phyloP scores from a whole-genome alignment of 805 yeast species.

The Metschnikowia matae region DNA sequence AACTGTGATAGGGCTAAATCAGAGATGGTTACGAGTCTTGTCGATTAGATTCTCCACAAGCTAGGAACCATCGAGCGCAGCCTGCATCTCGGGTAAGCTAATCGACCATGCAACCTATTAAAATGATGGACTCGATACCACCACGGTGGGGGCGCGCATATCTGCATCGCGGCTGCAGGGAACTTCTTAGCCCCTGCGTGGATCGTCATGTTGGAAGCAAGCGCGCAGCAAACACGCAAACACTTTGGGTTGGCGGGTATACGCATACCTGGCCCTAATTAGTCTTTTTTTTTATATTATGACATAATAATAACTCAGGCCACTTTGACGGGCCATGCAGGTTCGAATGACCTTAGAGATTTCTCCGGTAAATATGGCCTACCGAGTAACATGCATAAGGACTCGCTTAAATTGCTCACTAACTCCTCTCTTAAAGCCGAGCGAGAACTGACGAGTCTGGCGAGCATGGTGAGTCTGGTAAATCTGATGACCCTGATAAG shows the following conservation, averaged over 20 bases:
- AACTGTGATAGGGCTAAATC: background rate
- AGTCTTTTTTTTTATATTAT: background rate
- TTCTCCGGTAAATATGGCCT: background rate
- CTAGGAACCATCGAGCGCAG: constrained; percentile 1
- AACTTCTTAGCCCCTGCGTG: constrained; percentile 2
- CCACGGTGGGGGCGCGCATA: background rate
- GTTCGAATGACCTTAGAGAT: background rate
- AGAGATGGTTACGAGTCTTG: background rate
- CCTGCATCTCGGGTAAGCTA: background rate
- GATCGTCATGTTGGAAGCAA: constrained; percentile 1
- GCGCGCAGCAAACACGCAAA: background rate
- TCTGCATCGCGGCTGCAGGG: constrained; percentile 5
- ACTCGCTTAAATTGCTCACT: background rate
- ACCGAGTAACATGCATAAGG: background rate
- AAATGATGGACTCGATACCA: background rate
- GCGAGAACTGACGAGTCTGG: background rate
- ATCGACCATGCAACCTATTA: constrained; percentile 4
- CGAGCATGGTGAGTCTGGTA: background rate
- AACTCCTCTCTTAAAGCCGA: background rate
- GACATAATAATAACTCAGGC: background rate
- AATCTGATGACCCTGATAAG: background rate
- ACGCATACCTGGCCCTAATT: background rate
- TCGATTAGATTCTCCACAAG: constrained; percentile 1
- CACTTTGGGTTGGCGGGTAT: background rate
- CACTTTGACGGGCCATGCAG: background rate